These are phyloP conservation scores for Cucurbita argyrosperma DNA, from an alignment of 306 rosid genomes.

Conservation along the genomic window DNA sequence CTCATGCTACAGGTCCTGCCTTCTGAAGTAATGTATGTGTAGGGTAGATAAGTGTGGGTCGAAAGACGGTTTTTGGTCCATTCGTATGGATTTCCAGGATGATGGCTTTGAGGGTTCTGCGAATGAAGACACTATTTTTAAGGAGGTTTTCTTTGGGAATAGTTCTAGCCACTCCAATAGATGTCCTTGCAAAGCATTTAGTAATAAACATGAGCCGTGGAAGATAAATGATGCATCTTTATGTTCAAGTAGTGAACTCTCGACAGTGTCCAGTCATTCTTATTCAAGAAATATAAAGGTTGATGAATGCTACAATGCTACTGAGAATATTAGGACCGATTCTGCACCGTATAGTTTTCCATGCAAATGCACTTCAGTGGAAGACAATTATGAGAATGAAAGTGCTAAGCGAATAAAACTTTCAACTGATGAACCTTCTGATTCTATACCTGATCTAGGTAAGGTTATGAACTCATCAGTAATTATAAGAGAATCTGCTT, in stretches of 20 bases:
- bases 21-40: not conserved
- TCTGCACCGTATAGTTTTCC: conserved; percentile 25
- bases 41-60: conserved; percentile 15
- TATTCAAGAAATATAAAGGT: conserved; percentile 29
- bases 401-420: conserved; percentile 50
- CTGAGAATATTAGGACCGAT: conserved; percentile 27
- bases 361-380: conserved; percentile 19
- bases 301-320: conserved; percentile 27
- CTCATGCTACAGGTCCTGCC: not conserved
- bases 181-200: conserved; percentile 38
- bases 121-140: conserved; percentile 52
- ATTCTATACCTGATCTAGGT: conserved; percentile 26
- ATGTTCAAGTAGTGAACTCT: conserved; percentile 66
- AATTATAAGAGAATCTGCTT: conserved; percentile 21
- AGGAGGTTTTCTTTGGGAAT: conserved; percentile 51
- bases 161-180: conserved; percentile 24
- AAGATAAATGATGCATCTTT: conserved; percentile 42
- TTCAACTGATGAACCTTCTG: conserved; percentile 36
- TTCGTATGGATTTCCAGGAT: conserved; percentile 41
- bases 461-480: conserved; percentile 20
- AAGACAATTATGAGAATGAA: conserved; percentile 26
- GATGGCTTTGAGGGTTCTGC: conserved; percentile 76
- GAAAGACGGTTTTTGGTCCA: conserved; percentile 11
- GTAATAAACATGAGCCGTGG: conserved; percentile 47
- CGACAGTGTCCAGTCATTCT: conserved; percentile 33